Evolutionary conservation across 352 stramenopile species (phyloP).

Genomic region (Elongisporangium anandrum): DNA sequence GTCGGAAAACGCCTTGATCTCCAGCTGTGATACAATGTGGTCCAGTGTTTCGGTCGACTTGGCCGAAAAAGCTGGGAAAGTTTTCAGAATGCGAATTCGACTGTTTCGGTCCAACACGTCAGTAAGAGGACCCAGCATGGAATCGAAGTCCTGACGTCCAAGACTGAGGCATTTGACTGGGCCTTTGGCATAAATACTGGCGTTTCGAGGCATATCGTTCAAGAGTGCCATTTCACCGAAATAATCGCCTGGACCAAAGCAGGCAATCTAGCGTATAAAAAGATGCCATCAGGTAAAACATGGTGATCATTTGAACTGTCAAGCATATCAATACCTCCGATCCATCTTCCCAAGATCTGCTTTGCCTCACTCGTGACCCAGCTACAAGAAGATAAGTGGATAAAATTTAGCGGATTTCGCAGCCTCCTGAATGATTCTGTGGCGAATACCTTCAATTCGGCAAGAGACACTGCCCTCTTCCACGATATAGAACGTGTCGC

Average conservation of each 20-base stretch:
- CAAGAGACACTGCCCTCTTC: conserved; percentile 64
- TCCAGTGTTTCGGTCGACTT: conserved; percentile 63
- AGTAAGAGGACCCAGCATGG: conserved; percentile 67
- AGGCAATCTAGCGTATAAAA: conserved; percentile 31
- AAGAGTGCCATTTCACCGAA: conserved; percentile 92
- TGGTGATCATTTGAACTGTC: not conserved
- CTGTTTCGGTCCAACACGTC: conserved; percentile 74
- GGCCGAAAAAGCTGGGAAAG: conserved; percentile 43
- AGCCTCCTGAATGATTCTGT: not conserved
- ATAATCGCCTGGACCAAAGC: conserved; percentile 71
- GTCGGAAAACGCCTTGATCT: conserved; percentile 76
- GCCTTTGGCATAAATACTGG: conserved; percentile 60
- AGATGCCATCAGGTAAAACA: not conserved
- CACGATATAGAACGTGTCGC: conserved; percentile 83
- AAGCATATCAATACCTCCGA: conserved; percentile 2
- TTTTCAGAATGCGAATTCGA: conserved; percentile 60
- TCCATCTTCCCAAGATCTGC: conserved; percentile 1
- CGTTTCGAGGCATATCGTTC: conserved; percentile 83
- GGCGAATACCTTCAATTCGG: conserved; percentile 34
- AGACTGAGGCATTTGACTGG: conserved; percentile 67
- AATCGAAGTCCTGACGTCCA: conserved; percentile 69
- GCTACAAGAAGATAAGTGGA: not conserved
- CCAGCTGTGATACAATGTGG: conserved; percentile 64
- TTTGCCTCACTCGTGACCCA: conserved; percentile 2
- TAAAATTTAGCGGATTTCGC: too few relatives aligned